These are phyloP conservation scores for Talaromyces sp. DNA, from an alignment of 2,329 filamentous ascomycete species.

Conservation along the genomic window DNA sequence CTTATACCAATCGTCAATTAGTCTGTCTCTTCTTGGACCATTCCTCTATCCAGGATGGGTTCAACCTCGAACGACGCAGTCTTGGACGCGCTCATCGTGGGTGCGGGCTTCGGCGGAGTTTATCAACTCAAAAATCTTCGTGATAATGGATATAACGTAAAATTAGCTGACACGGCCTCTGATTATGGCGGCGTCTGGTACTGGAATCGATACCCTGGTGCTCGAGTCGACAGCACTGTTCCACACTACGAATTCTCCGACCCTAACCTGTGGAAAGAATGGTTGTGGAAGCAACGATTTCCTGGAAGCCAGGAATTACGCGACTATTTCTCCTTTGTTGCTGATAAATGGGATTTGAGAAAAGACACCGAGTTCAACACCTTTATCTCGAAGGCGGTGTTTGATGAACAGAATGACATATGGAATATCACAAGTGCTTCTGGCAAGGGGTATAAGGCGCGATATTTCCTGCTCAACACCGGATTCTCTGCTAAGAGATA, in stretches of 20 bases:
- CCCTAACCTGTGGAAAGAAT: constrained; percentile 14
- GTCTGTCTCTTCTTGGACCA: background rate
- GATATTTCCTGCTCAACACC: constrained; percentile 1
- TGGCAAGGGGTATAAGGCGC: background rate
- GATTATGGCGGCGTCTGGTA: constrained; percentile 46
- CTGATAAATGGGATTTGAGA: constrained; percentile 22
- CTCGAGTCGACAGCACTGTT: constrained; percentile 38
- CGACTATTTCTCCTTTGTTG: constrained; percentile 29
- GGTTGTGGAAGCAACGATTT: constrained; percentile 19
- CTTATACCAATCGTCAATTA: background rate
- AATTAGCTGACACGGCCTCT: constrained; percentile 40
- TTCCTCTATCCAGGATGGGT: background rate
- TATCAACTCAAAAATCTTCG: constrained; percentile 32
- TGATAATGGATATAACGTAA: constrained; percentile 17
- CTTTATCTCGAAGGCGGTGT: background rate
- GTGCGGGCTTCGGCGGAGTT: constrained; percentile 40
- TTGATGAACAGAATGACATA: background rate
- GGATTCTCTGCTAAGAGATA: constrained; percentile 12
- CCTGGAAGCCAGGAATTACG: constrained; percentile 28
- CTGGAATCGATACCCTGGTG: constrained; percentile 45
- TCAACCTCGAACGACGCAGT: background rate
- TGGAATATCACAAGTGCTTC: constrained; percentile 8
- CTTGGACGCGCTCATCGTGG: constrained; percentile 40
- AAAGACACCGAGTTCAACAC: constrained; percentile 19
- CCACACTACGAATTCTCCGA: constrained; percentile 29